Base-by-base conservation (phyloP, 2,329 filamentous ascomycete species). In the Ceratocystis huliohia region DNA sequence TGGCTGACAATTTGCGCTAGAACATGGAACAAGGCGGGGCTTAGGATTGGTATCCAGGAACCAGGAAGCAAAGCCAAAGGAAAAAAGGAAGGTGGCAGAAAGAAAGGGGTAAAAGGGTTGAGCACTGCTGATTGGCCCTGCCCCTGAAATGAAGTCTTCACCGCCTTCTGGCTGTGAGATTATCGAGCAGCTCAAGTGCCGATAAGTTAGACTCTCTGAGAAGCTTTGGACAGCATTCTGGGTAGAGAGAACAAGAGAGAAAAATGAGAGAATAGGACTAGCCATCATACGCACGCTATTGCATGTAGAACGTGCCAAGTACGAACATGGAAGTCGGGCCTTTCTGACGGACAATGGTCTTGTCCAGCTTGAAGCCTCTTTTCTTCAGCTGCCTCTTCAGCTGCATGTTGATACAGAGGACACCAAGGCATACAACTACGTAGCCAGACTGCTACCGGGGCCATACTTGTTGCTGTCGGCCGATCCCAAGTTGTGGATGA, bases 11-110 rank as follows among this genome's bases (percentile, higher is more conserved):
- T 53, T 22, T 53, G 48, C n/a, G n/a, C 48, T 53, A 53, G 48
- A 53, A 53, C 48, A 53, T 53, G n/a, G 17, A 53, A 53, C n/a
- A 53, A 53, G 48, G n/a, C n/a, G n/a, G 48, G 48, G 48, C 48
- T 53, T 4, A 53, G 48, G 48, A 53, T 20, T 25, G 7, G 3
- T 10, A 53, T 25, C 48, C n/a, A 53, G 48, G 48, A 53, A 53
- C 48, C 45, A 53, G 48, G 48, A 53, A 53, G 48, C 20, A 63
- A 17, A 45, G 44, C 20, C 30, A 20, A 17, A 22, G 15, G 15
- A 17, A 17, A 45, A 20, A 22, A 6, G 28, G 44, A 46, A 28
- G 44, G 22, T 44, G 61, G 61, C 37, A 44, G 61, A 63, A 46
- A 44, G 37, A 63, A 63, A 63, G 33, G 61, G 37, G 44, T 63